A percentile compares a stretch with the other conserved stretches of the same genome.
phyloP scores from a whole-genome alignment of 2,329 filamentous ascomycete genomes.

The Dothideomycetes sp. region DNA sequence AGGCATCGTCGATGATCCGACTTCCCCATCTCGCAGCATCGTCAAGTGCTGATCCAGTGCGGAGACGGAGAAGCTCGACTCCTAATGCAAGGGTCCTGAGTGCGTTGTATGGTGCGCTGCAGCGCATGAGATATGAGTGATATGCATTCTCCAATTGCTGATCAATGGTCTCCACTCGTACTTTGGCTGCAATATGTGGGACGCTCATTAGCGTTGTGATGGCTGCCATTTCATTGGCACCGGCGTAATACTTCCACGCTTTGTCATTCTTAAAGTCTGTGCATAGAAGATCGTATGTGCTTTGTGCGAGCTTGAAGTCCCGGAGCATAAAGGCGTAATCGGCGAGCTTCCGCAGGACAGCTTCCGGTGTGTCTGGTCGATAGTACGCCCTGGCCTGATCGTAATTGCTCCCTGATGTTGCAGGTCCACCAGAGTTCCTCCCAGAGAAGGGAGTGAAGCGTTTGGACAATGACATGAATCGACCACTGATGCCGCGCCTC shows the following conservation, averaged over 20 bases:
- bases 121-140: conserved; percentile 86
- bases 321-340: conserved; percentile 96
- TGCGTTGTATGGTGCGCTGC: conserved; percentile 67
- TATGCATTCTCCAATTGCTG: conserved; percentile 80
- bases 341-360: conserved; percentile 81
- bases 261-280: conserved; percentile 91
- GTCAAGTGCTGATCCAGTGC: conserved; percentile 70
- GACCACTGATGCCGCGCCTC: conserved; percentile 74
- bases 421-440: conserved; percentile 46
- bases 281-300: conserved; percentile 81
- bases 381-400: conserved; percentile 72
- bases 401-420: conserved; percentile 54
- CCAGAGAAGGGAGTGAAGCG: conserved; percentile 77
- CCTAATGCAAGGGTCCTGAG: conserved; percentile 65
- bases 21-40: conserved; percentile 80
- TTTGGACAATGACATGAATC: conserved; percentile 90
- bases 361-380: conserved; percentile 71
- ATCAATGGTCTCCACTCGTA: conserved; percentile 69
- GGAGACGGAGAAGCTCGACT: conserved; percentile 70
- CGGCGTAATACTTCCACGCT: conserved; percentile 91
- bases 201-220: conserved; percentile 71
- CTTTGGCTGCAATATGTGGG: conserved; percentile 56
- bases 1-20: conserved; percentile 64
- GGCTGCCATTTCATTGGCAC: conserved; percentile 89
- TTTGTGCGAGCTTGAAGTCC: conserved; percentile 87